These are phyloP conservation scores for Starmerella lactis-condensi DNA, from an alignment of 805 yeast species.

Conservation along the genomic window DNA sequence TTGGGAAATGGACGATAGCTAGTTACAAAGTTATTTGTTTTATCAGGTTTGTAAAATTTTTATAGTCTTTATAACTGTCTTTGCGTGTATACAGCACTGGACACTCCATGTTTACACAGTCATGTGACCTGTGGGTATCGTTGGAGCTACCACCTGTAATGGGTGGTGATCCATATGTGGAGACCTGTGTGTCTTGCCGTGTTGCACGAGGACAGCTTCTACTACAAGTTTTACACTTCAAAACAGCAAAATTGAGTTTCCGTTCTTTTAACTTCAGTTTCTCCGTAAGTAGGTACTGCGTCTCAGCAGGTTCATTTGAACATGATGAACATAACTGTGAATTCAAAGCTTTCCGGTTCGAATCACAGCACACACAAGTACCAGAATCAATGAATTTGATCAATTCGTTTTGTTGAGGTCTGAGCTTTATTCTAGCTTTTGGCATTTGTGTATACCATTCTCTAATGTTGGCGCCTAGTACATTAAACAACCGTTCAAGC, in stretches of 20 bases:
- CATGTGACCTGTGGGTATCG: no score
- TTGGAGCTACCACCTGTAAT: no score
- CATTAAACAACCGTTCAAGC: conserved; percentile 58
- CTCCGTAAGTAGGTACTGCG: conserved; percentile 7
- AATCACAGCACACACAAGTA: conserved; percentile 11
- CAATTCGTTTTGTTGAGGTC: background rate
- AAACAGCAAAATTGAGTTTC: conserved; percentile 1
- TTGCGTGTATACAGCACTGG: no score
- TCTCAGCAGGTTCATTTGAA: conserved; percentile 3
- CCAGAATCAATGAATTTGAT: background rate
- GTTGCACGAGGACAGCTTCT: no score
- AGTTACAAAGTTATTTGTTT: background rate
- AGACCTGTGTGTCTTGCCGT: no score
- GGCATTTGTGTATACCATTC: conserved; percentile 66
- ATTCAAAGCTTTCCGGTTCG: conserved; percentile 4
- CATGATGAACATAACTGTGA: conserved; percentile 4
- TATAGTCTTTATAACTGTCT: background rate
- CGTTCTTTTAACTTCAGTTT: conserved; percentile 6
- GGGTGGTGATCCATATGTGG: no score
- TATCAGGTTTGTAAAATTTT: background rate
- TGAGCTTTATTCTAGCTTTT: background rate
- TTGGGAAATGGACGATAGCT: background rate
- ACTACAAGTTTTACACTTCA: no score
- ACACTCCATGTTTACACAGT: no score
- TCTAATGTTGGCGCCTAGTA: conserved; percentile 63